Conservation (phyloP, 139 green algal species). For the Mesotaenium endlicherianum region DNA sequence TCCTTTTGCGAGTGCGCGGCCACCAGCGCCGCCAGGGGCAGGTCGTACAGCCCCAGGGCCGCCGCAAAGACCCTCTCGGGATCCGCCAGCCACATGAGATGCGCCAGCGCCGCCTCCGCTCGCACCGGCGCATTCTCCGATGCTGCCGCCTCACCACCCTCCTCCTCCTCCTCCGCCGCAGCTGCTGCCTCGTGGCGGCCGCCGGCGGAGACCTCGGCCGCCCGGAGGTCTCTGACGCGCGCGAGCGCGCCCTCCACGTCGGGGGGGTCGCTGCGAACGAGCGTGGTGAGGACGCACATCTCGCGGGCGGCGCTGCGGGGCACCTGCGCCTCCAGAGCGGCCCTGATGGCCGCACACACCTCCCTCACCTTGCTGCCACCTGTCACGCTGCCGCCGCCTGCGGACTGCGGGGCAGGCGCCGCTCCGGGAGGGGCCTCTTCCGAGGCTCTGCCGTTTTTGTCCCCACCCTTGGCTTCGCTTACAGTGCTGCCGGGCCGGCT, state of each 20-base stretch:
- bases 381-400: slow-evolving; percentile 10
- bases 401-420: too few relatives aligned
- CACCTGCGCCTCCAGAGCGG: slow-evolving; percentile 9
- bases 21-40: slow-evolving; percentile 91
- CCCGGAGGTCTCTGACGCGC: background rate
- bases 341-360: slow-evolving; percentile 51
- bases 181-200: background rate
- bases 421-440: background rate
- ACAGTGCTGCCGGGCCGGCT: background rate
- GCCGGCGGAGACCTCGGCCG: background rate
- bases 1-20: slow-evolving; percentile 68
- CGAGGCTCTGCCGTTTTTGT: background rate
- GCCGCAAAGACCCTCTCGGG: slow-evolving; percentile 78
- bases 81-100: slow-evolving; percentile 80
- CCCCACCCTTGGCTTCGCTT: background rate
- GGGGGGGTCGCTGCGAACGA: slow-evolving; percentile 46
- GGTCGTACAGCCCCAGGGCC: slow-evolving; percentile 86
- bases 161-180: background rate
- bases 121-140: background rate
- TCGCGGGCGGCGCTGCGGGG: background rate
- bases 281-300: slow-evolving; percentile 41
- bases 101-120: slow-evolving; percentile 73
- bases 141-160: slow-evolving; percentile 55
- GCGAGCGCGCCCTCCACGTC: slow-evolving; percentile 60
- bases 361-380: slow-evolving; percentile 22